Evolutionary conservation across 345 rosid species (phyloP), one percentile per base, ranked within the genome.

Genomic region (Turnera subulata): DNA sequence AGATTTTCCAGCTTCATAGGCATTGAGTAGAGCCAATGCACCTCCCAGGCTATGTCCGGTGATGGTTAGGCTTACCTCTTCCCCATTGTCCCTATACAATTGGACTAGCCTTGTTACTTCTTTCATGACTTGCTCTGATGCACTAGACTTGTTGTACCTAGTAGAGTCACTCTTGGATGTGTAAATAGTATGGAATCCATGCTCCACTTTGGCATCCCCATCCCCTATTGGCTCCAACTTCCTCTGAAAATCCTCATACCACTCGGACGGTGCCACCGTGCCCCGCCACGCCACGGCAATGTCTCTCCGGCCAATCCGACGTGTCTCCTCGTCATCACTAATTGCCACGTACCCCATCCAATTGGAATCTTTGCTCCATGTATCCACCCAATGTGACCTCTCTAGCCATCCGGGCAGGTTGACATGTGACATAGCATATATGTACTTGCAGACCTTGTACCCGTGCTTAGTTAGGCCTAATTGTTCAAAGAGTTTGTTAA

Each of bases 331-430:
- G 42, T 74, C 80, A 15, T 76, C 69, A 46, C 86, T 80, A 8
- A 82, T 83, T 0, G 82, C 86, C 0, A 85, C 83, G 35, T 72
- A 76, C 0, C 88, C 92, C 84, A 78, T 82, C 88, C 88, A 85
- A 47, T 82, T 85, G 9, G 92, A 85, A 51, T 85, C 88, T 60
- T 73, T 85, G 72, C 92, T 82, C 92, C 92, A 85, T n/a, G 72
- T 64, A 22, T n/a, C 8, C n/a, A 42, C n/a, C 45, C 7, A 42
- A 29, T 72, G 6, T 0, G 86, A 64, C 29, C 56, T 72, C 39
- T 72, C 73, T 50, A 85, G 61, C 91, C 88, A 85, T 11, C 66
- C 55, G 4, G 88, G 88, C 49, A 85, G 77, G 35, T 80, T 81
- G 0, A 85, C 84, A 49, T 61, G 83, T 6, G 88, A 85, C 92